Evolutionary conservation across 768 basidiomycete species (phyloP), one percentile per base, ranked within the genome.

Genomic region (Strobilomyces confusus): DNA sequence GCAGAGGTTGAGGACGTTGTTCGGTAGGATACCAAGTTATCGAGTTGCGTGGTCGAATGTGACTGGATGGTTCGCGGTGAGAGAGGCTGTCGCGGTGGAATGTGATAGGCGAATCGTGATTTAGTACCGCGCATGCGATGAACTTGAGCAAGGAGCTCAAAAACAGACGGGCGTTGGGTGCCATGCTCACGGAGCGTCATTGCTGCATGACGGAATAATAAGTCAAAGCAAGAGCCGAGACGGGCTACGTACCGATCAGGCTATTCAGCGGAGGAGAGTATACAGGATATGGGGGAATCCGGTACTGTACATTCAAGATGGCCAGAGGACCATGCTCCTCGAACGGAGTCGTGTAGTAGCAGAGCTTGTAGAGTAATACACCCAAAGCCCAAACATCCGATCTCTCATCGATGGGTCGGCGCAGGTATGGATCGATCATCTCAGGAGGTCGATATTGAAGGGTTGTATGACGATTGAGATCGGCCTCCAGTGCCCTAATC

Each of bases 281-380:
- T 2, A 87, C 80, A 1, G 92, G 92, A 68, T 91, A 94, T 32
- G 90, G 82, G 2, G 92, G 93, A 44, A 89, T 89, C 59, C 86
- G 87, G 70, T 98, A 99, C 63, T 95, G 92, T 33, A 95, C 95
- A 64, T 98, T 98, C 58, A 98, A 77, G 57, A 98, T 98, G 3
- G 97, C 97, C 48, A 99, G 74, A 3, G 92, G 90, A 1, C 95
- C 95, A 61, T 98, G 94, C 65, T 98, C 95, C 70, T 99, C 97
- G 64, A 99, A 99, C 0, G 97, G 97, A 1, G 97, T 99, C 0
- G 95, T 99, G 70, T 99, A 99, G 73, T 98, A 99, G 70, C 97
- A 98, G 14, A 99, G 82, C 75, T 98, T 99, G 77, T 98, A 99
- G 14, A 99, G 78, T 55, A 99, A 75, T 15, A 98, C 94, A 22